Evolutionary conservation across 192 early-diverging fungal species (phyloP).

Genomic region (Rhizophlyctis rosea): DNA sequence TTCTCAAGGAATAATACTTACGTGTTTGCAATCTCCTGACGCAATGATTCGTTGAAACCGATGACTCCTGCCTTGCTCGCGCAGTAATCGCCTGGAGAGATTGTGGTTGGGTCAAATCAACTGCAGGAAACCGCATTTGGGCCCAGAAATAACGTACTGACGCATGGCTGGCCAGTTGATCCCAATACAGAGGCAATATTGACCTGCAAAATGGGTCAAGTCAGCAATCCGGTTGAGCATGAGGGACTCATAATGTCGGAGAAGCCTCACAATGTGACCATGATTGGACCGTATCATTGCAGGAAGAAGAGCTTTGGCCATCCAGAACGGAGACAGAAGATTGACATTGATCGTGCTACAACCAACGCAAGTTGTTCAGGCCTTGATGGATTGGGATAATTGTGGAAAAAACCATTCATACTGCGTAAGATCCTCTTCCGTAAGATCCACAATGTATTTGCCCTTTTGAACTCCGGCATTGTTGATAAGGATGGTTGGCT

Average conservation of each 20-base stretch:
- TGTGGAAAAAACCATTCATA: slow-evolving; percentile 5
- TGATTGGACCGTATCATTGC: slow-evolving; percentile 67
- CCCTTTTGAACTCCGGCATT: slow-evolving; percentile 75
- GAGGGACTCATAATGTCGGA: slow-evolving; percentile 16
- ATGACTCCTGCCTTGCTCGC: slow-evolving; percentile 76
- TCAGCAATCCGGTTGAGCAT: no score
- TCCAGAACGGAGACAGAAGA: slow-evolving; percentile 68
- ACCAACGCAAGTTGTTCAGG: neutral
- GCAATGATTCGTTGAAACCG: slow-evolving; percentile 69
- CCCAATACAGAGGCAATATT: neutral
- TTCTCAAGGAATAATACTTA: slow-evolving; percentile 36
- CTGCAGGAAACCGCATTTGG: slow-evolving; percentile 25
- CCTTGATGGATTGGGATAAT: slow-evolving; percentile 4
- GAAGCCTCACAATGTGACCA: slow-evolving; percentile 72
- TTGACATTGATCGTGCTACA: slow-evolving; percentile 66
- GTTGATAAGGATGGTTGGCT: slow-evolving; percentile 77
- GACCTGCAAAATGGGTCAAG: slow-evolving; percentile 2
- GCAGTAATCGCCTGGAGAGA: slow-evolving; percentile 61
- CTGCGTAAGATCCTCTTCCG: slow-evolving; percentile 57
- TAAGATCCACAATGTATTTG: slow-evolving; percentile 61
- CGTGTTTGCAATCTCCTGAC: slow-evolving; percentile 64
- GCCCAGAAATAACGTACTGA: slow-evolving; percentile 43
- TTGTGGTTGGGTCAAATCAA: slow-evolving; percentile 10
- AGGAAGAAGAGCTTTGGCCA: slow-evolving; percentile 73
- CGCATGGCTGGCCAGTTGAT: slow-evolving; percentile 25